A percentile compares a stretch with the other conserved stretches of the same genome.
phyloP scores from a whole-genome alignment of 148 eudicot species.

The Tetragonia tetragonoides region DNA sequence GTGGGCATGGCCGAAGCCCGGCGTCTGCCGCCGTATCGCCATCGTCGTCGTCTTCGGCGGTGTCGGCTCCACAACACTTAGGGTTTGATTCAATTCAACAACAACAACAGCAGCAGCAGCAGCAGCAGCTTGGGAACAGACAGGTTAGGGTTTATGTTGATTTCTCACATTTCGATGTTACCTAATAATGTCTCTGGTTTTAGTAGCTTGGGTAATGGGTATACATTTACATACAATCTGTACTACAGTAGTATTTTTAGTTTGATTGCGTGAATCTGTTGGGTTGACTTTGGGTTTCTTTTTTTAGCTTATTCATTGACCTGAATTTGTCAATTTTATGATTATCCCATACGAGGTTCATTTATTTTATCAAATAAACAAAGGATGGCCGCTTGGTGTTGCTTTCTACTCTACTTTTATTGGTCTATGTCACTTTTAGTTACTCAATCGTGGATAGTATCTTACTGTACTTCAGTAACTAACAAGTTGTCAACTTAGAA shows the following conservation, averaged over 20 bases:
- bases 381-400: conserved; percentile 23
- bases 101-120: conserved; percentile 44
- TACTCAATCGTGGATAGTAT: conserved; percentile 12
- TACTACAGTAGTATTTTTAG: background rate
- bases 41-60: conserved; percentile 77
- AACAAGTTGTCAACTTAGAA: too few species aligned
- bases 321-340: conserved; percentile 6
- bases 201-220: background rate
- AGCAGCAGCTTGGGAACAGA: conserved; percentile 35
- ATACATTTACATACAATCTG: too few species aligned
- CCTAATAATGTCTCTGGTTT: background rate
- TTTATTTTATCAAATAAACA: conserved; percentile 24
- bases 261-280: conserved; percentile 16
- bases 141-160: conserved; percentile 47
- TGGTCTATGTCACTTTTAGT: conserved; percentile 9
- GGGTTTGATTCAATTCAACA: conserved; percentile 73
- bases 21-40: conserved; percentile 83
- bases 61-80: conserved; percentile 45
- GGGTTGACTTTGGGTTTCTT: conserved; percentile 11
- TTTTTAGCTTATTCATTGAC: conserved; percentile 14
- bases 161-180: conserved; percentile 1
- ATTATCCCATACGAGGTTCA: conserved; percentile 28
- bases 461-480: too few species aligned
- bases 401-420: conserved; percentile 16
- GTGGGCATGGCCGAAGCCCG: conserved; percentile 64